Evolutionary conservation across 2,329 filamentous ascomycete species (phyloP).

Genomic region (Pseudogymnoascus sp.): DNA sequence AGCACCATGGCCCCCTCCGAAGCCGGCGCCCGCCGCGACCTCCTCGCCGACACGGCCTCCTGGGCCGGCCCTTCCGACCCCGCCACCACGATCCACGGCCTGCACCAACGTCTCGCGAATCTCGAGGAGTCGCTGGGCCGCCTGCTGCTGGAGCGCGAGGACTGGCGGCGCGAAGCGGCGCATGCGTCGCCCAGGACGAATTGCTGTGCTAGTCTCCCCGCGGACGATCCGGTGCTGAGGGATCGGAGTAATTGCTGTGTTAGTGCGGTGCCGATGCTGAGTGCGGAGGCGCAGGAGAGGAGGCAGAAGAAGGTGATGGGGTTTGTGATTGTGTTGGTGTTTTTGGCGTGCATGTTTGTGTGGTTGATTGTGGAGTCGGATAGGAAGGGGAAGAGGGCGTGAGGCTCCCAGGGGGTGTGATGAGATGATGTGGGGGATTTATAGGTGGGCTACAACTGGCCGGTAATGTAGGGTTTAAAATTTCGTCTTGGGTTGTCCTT

Average conservation of each 20-base stretch:
- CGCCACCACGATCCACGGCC: background rate
- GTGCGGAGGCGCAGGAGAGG: background rate
- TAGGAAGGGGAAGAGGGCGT: background rate
- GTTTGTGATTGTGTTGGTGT: background rate
- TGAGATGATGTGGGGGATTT: background rate
- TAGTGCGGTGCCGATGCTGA: background rate
- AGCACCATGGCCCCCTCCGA: background rate
- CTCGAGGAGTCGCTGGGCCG: background rate
- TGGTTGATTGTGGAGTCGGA: background rate
- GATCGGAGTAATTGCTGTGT: background rate
- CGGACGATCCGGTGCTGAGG: background rate
- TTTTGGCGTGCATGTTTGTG: conserved; percentile 5
- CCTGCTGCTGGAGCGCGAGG: background rate
- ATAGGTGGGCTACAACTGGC: background rate
- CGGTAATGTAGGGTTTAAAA: background rate
- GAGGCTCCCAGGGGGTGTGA: background rate
- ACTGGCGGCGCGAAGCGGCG: background rate
- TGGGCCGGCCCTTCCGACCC: background rate
- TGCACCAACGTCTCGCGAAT: background rate
- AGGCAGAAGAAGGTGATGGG: background rate
- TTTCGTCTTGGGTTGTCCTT: background rate
- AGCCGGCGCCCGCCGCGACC: background rate
- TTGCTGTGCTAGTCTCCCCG: background rate
- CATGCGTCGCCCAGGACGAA: background rate
- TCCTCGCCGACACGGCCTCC: background rate